Base-by-base conservation (phyloP, 2,329 filamentous ascomycete species). In the Talaromyces funiculosus region DNA sequence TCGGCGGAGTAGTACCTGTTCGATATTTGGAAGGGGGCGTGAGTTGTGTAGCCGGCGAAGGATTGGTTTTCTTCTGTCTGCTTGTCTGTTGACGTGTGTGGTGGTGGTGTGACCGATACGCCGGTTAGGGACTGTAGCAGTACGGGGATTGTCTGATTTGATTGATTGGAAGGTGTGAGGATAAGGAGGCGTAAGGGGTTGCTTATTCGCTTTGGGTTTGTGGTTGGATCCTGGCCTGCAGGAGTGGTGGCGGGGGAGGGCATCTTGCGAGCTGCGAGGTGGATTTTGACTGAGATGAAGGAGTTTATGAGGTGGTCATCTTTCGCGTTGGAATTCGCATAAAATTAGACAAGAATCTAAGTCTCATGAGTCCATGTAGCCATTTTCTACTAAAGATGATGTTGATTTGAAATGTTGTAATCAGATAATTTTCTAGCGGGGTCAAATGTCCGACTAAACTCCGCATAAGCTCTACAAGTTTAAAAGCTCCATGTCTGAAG, bases 31-130 rank as follows among this genome's bases (percentile, higher is more conserved):
- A 80, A 67, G 5, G 77, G 77, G 2, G 74, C 67, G 62, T 80
- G 77, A 0, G 75, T 76, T 9, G 77, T 79, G 63, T 80, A 80
- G 18, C 78, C 78, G 10, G 77, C 75, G 64, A 79, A 79, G 4
- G 73, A 70, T 16, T 67, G 29, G 1, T 51, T 35, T 18, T 29
- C 40, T 18, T 29, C 40, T 37, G 14, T 29, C 35, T 35, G 4
- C 3, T 49, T 8, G 12, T 22, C 18, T 9, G 49, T n/a, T 24
- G 47, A 20, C 4, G 59, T 29, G 18, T 65, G 64, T 24, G 65
- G 69, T 24, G 63, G 65, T 26, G 67, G 59, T 20, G 59, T 61
- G 37, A 73, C 67, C 0, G 70, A 64, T 6, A 68, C 66, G 1
- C 73, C 75, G 4, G 75, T 77, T 4, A 77, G 63, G 31, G 69